Base-by-base conservation (phyloP, 345 rosid genomes). In the Linum usitatissimum region DNA sequence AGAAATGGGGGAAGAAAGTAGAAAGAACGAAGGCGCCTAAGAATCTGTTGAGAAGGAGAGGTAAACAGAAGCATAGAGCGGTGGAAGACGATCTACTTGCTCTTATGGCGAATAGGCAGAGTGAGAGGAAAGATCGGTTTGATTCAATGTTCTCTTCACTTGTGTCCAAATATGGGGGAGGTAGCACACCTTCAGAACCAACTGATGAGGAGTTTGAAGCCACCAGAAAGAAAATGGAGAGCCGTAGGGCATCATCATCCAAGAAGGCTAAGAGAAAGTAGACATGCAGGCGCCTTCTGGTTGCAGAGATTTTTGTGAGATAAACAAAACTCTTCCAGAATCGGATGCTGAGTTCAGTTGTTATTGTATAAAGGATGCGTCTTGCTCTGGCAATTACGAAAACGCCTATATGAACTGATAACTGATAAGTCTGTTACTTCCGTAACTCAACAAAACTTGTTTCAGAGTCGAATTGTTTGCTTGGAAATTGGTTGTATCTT, bases 181-280 rank as follows among this genome's bases (percentile, higher is more conserved):
- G 57, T 34, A 67, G 42, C 31, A 75, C 75, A 48, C 66, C 66
- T n/a, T 65, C 84, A 6, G 97, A 88, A 70, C 96, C 86, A 6
- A 82, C 81, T 17, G 96, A 94, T 53, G 97, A 88, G 83, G 91
- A 94, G 66, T 90, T 94, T 36, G 91, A 90, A 83, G 96, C 97
- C 72, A 80, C 90, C 9, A 76, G 70, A 80, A 85, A 73, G 70
- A 88, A 80, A 78, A 61, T 88, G 23, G 91, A 84, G 56, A 70
- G 75, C 69, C 60, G 68, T 3, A 83, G 75, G 76, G 62, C 78
- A 55, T 34, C 78, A 55, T 34, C 38, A 34, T 74, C 83, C 66
- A 82, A 70, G 64, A 82, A 80, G 61, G 75, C 80, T 1, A 82
- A 72, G 58, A 21, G 70, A 55, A 82, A 77, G 81, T 23, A 23